phyloP scores from a whole-genome alignment of 768 basidiomycete genomes.

The Fomitopsis pulvina region DNA sequence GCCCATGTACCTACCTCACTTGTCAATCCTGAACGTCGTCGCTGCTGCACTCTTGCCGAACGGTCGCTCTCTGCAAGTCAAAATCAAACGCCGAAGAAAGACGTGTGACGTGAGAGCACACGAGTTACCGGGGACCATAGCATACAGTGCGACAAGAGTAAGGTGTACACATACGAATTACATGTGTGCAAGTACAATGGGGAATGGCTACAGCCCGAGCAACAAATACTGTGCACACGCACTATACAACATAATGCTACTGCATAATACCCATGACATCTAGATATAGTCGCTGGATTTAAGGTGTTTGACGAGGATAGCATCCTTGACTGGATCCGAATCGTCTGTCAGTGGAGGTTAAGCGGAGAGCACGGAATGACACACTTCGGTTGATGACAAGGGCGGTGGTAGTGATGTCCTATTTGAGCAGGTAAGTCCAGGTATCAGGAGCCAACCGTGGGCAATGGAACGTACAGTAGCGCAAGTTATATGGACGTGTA shows the following conservation, averaged over 20 bases:
- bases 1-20: no score
- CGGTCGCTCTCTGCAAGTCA: no score
- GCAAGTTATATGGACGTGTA: constrained; percentile 52
- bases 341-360: background rate
- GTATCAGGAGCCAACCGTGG: background rate
- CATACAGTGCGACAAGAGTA: background rate
- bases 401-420: constrained; percentile 44
- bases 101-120: no score
- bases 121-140: no score
- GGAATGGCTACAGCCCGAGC: background rate
- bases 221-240: background rate
- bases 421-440: background rate
- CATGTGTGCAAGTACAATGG: background rate
- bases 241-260: background rate
- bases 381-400: constrained; percentile 41
- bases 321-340: constrained; percentile 20
- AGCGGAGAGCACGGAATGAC: constrained; percentile 15
- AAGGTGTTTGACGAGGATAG: constrained; percentile 17
- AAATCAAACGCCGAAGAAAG: no score
- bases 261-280: background rate
- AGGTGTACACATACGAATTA: background rate
- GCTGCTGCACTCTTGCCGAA: no score
- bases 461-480: constrained; percentile 39
- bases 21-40: no score
- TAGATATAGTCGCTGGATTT: constrained; percentile 12